Percentiles rank a stretch among this genome's conserved stretches.
Conservation (phyloP, 345 rosid species). For the Aethionema arabicum region DNA sequence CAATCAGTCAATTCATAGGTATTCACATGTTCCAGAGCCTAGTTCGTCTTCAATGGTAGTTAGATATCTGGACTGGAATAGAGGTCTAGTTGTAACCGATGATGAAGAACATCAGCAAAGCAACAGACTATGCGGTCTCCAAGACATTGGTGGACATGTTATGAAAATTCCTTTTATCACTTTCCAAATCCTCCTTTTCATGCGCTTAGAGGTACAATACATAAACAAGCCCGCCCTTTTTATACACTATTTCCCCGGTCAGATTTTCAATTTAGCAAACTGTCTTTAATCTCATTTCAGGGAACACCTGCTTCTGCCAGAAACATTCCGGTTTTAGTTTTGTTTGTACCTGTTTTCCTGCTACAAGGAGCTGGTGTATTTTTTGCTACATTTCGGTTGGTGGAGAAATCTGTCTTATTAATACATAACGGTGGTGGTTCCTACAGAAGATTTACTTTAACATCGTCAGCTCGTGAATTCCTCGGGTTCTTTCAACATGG, state of each 20-base stretch:
- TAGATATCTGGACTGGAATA: slow-evolving; percentile 69
- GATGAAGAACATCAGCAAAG: slow-evolving; percentile 57
- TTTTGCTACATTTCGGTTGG: slow-evolving; percentile 59
- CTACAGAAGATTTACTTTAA: slow-evolving; percentile 41
- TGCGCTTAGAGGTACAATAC: slow-evolving; percentile 76
- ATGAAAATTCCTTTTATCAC: slow-evolving; percentile 75
- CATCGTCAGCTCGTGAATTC: slow-evolving; percentile 58
- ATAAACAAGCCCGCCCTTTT: neutral
- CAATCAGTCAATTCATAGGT: slow-evolving; percentile 84
- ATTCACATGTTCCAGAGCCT: slow-evolving; percentile 49
- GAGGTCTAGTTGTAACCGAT: slow-evolving; percentile 57
- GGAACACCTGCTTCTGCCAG: slow-evolving; percentile 79
- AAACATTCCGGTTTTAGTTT: slow-evolving; percentile 48
- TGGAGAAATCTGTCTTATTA: slow-evolving; percentile 59
- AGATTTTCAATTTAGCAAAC: slow-evolving; percentile 12
- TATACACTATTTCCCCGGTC: neutral
- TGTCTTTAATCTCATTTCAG: slow-evolving; percentile 38
- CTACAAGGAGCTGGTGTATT: slow-evolving; percentile 86
- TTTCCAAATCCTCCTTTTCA: slow-evolving; percentile 81
- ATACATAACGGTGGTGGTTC: slow-evolving; percentile 44
- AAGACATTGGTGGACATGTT: slow-evolving; percentile 86
- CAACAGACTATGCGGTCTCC: slow-evolving; percentile 60
- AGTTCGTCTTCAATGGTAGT: slow-evolving; percentile 52
- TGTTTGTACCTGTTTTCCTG: slow-evolving; percentile 69
- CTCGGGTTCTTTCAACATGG: slow-evolving; percentile 79